phyloP scores from a whole-genome alignment of 202 grass and related monocot species.

The Hordeum pubiflorum region DNA sequence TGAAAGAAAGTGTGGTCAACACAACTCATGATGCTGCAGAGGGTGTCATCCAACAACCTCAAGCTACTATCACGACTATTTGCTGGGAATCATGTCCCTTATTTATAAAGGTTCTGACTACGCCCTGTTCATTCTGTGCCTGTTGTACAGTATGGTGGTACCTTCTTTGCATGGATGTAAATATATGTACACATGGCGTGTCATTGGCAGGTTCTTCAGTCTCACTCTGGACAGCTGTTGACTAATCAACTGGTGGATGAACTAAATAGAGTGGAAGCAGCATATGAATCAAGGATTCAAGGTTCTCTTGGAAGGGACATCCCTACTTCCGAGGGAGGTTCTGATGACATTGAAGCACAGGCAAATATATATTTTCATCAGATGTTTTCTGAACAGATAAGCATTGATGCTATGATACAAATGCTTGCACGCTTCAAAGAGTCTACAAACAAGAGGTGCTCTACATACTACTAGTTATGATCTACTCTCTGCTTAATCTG shows the following conservation, averaged over 20 bases:
- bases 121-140: conserved; percentile 10
- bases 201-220: conserved; percentile 59
- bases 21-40: conserved; percentile 29
- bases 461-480: conserved; percentile 1
- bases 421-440: conserved; percentile 91
- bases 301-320: conserved; percentile 30
- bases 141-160: not conserved
- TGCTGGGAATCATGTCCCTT: conserved; percentile 56
- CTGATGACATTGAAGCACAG: conserved; percentile 61
- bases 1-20: conserved; percentile 59
- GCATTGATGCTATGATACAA: conserved; percentile 75
- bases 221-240: conserved; percentile 54
- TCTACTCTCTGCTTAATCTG: conserved; percentile 11
- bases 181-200: conserved; percentile 3
- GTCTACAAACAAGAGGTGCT: conserved; percentile 68
- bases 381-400: conserved; percentile 85
- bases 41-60: conserved; percentile 31
- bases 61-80: conserved; percentile 30
- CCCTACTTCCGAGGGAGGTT: conserved; percentile 39
- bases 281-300: conserved; percentile 44
- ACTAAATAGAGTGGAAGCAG: conserved; percentile 57
- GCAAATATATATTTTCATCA: conserved; percentile 84
- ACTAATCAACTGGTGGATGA: conserved; percentile 61
- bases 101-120: conserved; percentile 66
- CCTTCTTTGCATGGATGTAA: conserved; percentile 23